phyloP scores from a whole-genome alignment of 306 rosid species.

The Prunus mume region DNA sequence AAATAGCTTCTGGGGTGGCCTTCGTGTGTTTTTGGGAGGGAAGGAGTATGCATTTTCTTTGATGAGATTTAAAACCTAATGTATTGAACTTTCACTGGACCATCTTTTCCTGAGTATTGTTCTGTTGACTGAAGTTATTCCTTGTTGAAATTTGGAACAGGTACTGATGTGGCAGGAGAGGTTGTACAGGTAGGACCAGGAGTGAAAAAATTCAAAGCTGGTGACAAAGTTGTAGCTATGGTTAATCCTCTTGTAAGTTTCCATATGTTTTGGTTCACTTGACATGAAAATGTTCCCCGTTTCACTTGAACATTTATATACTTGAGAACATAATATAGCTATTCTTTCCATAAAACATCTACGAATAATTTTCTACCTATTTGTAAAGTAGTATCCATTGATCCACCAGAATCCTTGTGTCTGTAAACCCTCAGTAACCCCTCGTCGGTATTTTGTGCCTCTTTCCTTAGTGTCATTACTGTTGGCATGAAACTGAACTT shows the following conservation, averaged over 20 bases:
- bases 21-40: background rate
- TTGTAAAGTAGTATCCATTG: background rate
- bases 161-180: conserved; percentile 68
- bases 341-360: background rate
- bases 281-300: too few relatives aligned
- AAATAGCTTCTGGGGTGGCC: background rate
- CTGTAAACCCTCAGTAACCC: background rate
- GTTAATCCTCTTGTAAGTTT: conserved; percentile 41
- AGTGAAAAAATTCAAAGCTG: conserved; percentile 49
- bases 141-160: conserved; percentile 33
- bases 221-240: conserved; percentile 68
- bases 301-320: background rate
- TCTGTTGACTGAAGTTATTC: conserved; percentile 1
- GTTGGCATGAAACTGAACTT: background rate
- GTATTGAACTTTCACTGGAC: too few relatives aligned
- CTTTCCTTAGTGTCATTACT: background rate
- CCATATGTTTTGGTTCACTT: background rate
- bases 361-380: background rate
- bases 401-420: background rate
- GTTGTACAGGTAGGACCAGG: conserved; percentile 53
- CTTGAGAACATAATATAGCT: background rate
- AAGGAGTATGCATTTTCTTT: background rate
- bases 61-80: background rate
- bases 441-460: background rate
- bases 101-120: too few relatives aligned